Evolutionary conservation across 768 basidiomycete genomes (phyloP).

Genomic region (Hericium alpestre): DNA sequence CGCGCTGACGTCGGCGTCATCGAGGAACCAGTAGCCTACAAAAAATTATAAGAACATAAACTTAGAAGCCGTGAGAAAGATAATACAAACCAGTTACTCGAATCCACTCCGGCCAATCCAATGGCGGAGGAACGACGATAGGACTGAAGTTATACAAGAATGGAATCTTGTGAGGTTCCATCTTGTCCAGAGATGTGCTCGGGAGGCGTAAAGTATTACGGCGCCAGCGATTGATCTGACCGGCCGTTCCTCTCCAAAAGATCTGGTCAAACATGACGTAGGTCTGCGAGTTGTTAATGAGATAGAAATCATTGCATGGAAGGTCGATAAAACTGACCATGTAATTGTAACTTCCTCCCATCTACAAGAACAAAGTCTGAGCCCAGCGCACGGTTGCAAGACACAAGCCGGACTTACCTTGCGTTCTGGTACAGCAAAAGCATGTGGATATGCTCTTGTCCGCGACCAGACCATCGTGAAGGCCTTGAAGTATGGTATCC

Average conservation of each 20-base stretch:
- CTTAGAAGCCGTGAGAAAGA: background rate
- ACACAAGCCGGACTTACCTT: constrained; percentile 41
- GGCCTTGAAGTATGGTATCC: constrained; percentile 88
- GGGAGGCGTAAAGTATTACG: constrained; percentile 63
- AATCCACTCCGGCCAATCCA: constrained; percentile 99
- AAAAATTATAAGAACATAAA: background rate
- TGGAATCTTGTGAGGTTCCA: constrained; percentile 96
- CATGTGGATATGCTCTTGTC: constrained; percentile 93
- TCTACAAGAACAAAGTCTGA: constrained; percentile 29
- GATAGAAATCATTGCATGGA: background rate
- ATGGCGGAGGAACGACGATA: constrained; percentile 76
- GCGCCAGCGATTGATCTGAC: constrained; percentile 93
- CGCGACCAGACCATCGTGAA: constrained; percentile 99
- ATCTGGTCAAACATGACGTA: constrained; percentile 98
- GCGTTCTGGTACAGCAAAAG: constrained; percentile 92
- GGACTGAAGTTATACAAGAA: constrained; percentile 98
- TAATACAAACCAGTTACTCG: constrained; percentile 62
- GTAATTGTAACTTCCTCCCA: constrained; percentile 97
- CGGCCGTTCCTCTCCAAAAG: constrained; percentile 91
- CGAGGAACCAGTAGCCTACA: constrained; percentile 92
- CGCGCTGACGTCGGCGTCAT: constrained; percentile 80
- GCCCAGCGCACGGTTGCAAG: background rate
- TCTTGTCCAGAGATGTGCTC: constrained; percentile 82
- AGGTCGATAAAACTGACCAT: constrained; percentile 48
- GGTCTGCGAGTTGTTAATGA: constrained; percentile 34